Conservation (phyloP, 108 stramenopile genomes). For the Cyclotella kingstonii region DNA sequence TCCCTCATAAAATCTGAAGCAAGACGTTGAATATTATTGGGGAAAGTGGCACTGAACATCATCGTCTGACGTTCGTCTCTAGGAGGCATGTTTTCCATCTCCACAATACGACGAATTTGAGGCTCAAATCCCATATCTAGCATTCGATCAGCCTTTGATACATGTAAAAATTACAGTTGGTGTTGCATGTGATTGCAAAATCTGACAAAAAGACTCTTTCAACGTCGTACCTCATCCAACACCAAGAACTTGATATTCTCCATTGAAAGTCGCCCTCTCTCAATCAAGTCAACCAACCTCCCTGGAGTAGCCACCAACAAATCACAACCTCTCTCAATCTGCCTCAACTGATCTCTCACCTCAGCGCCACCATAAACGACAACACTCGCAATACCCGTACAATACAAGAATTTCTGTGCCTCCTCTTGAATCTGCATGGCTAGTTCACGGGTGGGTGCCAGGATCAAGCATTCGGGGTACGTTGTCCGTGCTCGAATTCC, state of each 20-base stretch:
- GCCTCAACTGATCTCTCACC: slow-evolving; percentile 85
- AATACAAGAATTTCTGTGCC: slow-evolving; percentile 93
- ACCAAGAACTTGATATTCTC: slow-evolving; percentile 84
- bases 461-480: slow-evolving; percentile 85
- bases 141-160: slow-evolving; percentile 99
- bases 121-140: slow-evolving; percentile 99
- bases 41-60: slow-evolving; percentile 98
- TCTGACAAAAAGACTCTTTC: too few species aligned
- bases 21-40: slow-evolving; percentile 89
- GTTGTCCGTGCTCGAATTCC: slow-evolving; percentile 47
- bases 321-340: slow-evolving; percentile 86
- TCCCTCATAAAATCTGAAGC: slow-evolving; percentile 93
- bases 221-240: slow-evolving; percentile 95
- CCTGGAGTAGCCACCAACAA: slow-evolving; percentile 99
- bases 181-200: slow-evolving; percentile 64
- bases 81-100: slow-evolving; percentile 71
- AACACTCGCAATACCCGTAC: slow-evolving; percentile 92
- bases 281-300: slow-evolving; percentile 93
- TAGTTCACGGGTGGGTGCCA: slow-evolving; percentile 98
- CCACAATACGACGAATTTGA: slow-evolving; percentile 87
- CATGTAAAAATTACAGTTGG: slow-evolving; percentile 84
- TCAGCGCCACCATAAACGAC: slow-evolving; percentile 96
- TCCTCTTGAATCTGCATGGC: slow-evolving; percentile 98
- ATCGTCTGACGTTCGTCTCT: slow-evolving; percentile 89
- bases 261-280: slow-evolving; percentile 89